Base-by-base conservation (phyloP, 208 protist species). In the Crithidia sp. region DNA sequence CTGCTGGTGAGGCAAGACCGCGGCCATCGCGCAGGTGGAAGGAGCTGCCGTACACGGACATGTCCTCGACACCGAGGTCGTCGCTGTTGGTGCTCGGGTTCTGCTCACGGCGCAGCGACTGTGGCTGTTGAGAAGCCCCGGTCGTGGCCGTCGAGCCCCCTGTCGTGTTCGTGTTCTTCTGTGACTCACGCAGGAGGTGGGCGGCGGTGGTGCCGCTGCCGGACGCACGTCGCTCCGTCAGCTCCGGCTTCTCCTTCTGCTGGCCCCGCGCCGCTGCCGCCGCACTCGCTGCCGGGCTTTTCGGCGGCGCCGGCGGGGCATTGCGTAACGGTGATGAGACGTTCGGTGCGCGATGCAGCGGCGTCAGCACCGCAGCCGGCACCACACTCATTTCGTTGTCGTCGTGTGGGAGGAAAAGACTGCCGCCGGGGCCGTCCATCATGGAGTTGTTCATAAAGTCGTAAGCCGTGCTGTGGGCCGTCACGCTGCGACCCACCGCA, bases 391-490 rank as follows among this genome's bases (percentile, higher is more conserved):
- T 17, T 36, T 78, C 57, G 53, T 67, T 19, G 10, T 67, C 40
- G 37, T 73, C 50, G 58, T 13, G 19, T n/a, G 37, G 44, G 43
- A 50, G 41, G 47, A 62, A n/a, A 10, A 63, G 65, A n/a, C 64
- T 72, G 52, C 39, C 53, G 19, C 65, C 65, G 4, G 54, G 52
- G 13, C 47, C 74, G 39, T 74, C 16, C 58, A 79, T 65, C 55
- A 68, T 45, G 19, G 66, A 74, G 36, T 44, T 71, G 53, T 74
- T 65, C 74, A 79, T 79, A n/a, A 79, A 79, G 41, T 79, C 74
- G 68, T 74, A 74, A 17, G 45, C 61, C 17, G 53, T 54, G 10
- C 12, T 52, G 28, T 74, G 50, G 5, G 16, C 61, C 6, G 50
- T 44, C 13, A 67, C 7, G 56, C 60, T 79, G 67, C 45, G 73